A percentile compares a stretch with the other conserved stretches of the same genome.
These are phyloP conservation scores for Cercospora canescens DNA, from an alignment of 2,329 filamentous ascomycete genomes.

Conservation along the genomic window DNA sequence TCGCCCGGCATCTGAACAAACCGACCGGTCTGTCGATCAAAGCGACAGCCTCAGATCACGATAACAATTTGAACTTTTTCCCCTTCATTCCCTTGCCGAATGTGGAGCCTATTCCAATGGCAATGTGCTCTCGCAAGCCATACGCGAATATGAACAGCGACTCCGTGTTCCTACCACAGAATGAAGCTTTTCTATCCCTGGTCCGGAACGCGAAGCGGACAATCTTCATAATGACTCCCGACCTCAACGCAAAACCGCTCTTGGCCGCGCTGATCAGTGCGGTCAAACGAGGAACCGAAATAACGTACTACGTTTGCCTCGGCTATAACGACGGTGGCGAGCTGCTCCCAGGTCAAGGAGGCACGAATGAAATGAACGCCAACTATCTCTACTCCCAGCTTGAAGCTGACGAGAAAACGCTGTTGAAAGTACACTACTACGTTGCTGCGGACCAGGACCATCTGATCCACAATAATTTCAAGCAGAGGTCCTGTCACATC, in stretches of 20 bases:
- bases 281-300: constrained; percentile 65
- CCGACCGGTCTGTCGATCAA: constrained; percentile 30
- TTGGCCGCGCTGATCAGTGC: constrained; percentile 64
- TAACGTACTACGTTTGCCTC: constrained; percentile 71
- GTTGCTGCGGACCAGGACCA: constrained; percentile 70
- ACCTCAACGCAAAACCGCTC: constrained; percentile 70
- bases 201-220: constrained; percentile 62
- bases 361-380: constrained; percentile 72
- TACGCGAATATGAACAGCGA: constrained; percentile 64
- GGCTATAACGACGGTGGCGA: constrained; percentile 80
- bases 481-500: constrained; percentile 70
- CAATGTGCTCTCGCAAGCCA: constrained; percentile 60
- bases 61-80: constrained; percentile 28
- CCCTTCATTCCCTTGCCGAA: constrained; percentile 61
- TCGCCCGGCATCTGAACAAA: constrained; percentile 63
- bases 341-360: constrained; percentile 72
- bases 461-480: constrained; percentile 66
- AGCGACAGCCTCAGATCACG: constrained; percentile 49
- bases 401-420: constrained; percentile 45
- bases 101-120: constrained; percentile 26
- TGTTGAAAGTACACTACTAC: constrained; percentile 63
- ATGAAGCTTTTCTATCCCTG: constrained; percentile 71
- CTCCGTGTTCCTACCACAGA: constrained; percentile 67
- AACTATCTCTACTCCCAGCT: constrained; percentile 60
- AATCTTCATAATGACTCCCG: constrained; percentile 78